Evolutionary conservation across 441 rosid genomes (phyloP).

Genomic region (California macrophylla): DNA sequence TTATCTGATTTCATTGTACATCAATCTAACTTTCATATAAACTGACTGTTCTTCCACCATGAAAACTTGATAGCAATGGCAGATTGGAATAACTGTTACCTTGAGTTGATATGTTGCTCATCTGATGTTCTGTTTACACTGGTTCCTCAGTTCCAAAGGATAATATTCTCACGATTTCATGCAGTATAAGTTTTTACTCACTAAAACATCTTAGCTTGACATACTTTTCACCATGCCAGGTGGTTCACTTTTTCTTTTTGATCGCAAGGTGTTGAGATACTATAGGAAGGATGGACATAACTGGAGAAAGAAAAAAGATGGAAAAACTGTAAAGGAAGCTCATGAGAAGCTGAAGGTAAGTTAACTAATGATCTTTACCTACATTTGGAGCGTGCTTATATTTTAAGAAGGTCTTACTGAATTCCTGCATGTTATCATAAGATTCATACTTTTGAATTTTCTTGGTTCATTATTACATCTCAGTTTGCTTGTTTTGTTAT

Average conservation of each 20-base stretch:
- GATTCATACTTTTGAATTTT: background rate
- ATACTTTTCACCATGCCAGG: constrained; percentile 15
- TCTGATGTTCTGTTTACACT: background rate
- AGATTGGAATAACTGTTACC: background rate
- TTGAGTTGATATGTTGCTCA: background rate
- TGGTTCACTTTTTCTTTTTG: constrained; percentile 89
- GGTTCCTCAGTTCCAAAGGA: background rate
- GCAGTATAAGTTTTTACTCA: background rate
- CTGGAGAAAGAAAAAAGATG: constrained; percentile 97
- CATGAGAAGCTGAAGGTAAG: constrained; percentile 93
- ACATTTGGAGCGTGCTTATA: background rate
- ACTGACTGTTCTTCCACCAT: background rate
- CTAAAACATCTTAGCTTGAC: background rate
- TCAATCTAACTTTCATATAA: background rate
- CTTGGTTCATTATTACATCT: background rate
- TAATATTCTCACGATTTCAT: background rate
- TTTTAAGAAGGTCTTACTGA: background rate
- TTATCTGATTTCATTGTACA: background rate
- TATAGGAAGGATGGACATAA: constrained; percentile 93
- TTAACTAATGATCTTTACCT: background rate
- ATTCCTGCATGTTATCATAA: background rate
- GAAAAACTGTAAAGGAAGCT: constrained; percentile 91
- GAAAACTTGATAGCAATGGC: background rate
- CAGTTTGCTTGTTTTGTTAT: background rate
- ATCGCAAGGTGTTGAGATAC: constrained; percentile 84